Conservation (phyloP, 2,329 filamentous ascomycete genomes). For the Cercospora sp. region DNA sequence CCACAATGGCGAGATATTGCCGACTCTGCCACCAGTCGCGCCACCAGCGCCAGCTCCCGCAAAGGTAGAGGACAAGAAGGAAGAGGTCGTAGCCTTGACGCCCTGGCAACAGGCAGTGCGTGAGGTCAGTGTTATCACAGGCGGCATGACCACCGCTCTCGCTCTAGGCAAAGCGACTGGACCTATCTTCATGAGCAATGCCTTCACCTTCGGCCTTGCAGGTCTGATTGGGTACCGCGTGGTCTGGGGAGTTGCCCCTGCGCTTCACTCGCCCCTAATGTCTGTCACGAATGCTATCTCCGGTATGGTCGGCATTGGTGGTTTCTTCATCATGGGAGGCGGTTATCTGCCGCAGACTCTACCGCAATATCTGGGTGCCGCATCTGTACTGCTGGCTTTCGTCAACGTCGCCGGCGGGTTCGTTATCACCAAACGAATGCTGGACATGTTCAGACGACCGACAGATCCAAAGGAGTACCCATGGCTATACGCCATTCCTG, state of each 20-base stretch:
- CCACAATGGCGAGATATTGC: slow-evolving; percentile 72
- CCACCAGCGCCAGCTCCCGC: slow-evolving; percentile 57
- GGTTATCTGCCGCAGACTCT: slow-evolving; percentile 75
- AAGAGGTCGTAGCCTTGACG: slow-evolving; percentile 67
- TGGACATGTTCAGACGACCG: slow-evolving; percentile 85
- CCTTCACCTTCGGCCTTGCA: slow-evolving; percentile 80
- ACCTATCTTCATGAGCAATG: slow-evolving; percentile 83
- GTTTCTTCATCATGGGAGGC: slow-evolving; percentile 84
- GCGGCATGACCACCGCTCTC: slow-evolving; percentile 73
- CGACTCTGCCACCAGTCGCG: slow-evolving; percentile 69
- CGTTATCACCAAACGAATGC: slow-evolving; percentile 88
- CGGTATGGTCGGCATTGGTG: slow-evolving; percentile 83
- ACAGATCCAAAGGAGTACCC: slow-evolving; percentile 87
- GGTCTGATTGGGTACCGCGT: slow-evolving; percentile 85
- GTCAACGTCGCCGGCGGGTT: slow-evolving; percentile 89
- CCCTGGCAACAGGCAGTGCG: slow-evolving; percentile 79
- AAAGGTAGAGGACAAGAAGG: slow-evolving; percentile 53
- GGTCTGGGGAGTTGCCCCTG: slow-evolving; percentile 82
- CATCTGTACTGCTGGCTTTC: slow-evolving; percentile 80
- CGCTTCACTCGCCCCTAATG: slow-evolving; percentile 86
- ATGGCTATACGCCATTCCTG: slow-evolving; percentile 81
- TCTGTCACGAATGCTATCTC: slow-evolving; percentile 92
- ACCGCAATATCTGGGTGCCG: slow-evolving; percentile 74
- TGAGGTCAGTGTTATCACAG: slow-evolving; percentile 73
- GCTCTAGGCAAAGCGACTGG: slow-evolving; percentile 78